phyloP scores from a whole-genome alignment of 345 rosid species.

The Gossypium sturtianum region DNA sequence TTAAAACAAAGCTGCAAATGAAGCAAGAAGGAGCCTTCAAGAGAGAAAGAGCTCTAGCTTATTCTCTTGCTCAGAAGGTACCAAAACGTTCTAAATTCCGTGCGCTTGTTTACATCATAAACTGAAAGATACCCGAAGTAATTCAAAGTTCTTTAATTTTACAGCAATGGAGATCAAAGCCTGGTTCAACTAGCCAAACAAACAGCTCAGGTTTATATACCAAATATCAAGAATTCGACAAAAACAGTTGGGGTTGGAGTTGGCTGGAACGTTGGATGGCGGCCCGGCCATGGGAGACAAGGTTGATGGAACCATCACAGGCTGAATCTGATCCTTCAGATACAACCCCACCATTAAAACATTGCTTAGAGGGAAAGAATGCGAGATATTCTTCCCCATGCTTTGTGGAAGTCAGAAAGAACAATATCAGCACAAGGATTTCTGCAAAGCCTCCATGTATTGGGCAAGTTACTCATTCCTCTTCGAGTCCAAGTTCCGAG shows the following conservation, averaged over 20 bases:
- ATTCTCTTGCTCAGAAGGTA: slow-evolving; percentile 79
- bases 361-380: slow-evolving; percentile 24
- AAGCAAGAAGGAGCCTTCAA: slow-evolving; percentile 89
- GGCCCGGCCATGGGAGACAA: slow-evolving; percentile 85
- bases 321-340: slow-evolving; percentile 22
- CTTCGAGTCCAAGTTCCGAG: slow-evolving; percentile 76
- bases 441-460: slow-evolving; percentile 59
- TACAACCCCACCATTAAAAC: slow-evolving; percentile 33
- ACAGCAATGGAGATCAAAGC: slow-evolving; percentile 68
- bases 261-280: slow-evolving; percentile 99
- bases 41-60: slow-evolving; percentile 89
- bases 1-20: slow-evolving; percentile 66
- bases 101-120: background rate
- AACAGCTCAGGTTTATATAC: slow-evolving; percentile 23
- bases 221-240: slow-evolving; percentile 62
- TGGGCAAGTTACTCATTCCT: slow-evolving; percentile 38
- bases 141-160: background rate
- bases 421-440: slow-evolving; percentile 65
- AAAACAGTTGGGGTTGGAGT: slow-evolving; percentile 89
- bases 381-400: slow-evolving; percentile 45
- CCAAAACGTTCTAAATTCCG: background rate
- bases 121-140: background rate
- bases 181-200: slow-evolving; percentile 18
- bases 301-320: slow-evolving; percentile 64
- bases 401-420: slow-evolving; percentile 51